Conservation (phyloP, 192 early-diverging fungal species). For the Coemansia sp. region DNA sequence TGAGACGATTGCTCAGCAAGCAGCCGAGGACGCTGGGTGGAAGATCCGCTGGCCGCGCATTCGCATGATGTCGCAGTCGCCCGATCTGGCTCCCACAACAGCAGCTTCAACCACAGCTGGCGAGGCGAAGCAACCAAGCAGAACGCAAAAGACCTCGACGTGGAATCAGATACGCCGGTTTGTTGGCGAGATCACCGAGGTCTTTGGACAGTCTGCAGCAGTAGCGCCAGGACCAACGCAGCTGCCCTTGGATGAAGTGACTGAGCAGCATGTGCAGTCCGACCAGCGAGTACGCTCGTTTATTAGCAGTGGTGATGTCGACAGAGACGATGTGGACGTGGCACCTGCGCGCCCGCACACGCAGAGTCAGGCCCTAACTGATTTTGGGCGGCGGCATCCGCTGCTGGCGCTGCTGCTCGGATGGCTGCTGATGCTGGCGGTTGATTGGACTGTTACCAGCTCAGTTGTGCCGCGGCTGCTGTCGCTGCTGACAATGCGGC, state of each 20-base stretch:
- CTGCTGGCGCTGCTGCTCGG: conserved; percentile 20
- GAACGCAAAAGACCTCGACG: conserved; percentile 3
- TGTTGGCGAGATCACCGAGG: conserved; percentile 39
- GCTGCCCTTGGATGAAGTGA: conserved; percentile 4
- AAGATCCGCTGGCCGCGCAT: conserved; percentile 44
- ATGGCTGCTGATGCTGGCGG: conserved; percentile 24
- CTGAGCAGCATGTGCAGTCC: not conserved
- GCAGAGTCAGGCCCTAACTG: not conserved
- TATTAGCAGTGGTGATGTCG: not conserved
- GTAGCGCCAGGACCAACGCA: not conserved
- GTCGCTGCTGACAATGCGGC: conserved; percentile 17
- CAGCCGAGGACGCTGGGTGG: conserved; percentile 48
- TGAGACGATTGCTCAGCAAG: conserved; percentile 36
- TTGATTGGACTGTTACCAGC: conserved; percentile 43
- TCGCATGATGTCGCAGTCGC: conserved; percentile 53
- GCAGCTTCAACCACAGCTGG: not conserved
- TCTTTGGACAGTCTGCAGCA: conserved; percentile 24
- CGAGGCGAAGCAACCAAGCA: not conserved
- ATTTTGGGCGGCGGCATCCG: conserved; percentile 30
- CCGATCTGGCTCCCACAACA: conserved; percentile 23
- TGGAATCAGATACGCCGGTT: conserved; percentile 39
- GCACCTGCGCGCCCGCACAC: not conserved
- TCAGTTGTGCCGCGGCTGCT: conserved; percentile 21
- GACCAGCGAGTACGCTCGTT: conserved; percentile 4
- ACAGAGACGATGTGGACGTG: not conserved